Evolutionary conservation across 192 early-diverging fungal species (phyloP).

Genomic region (Entomortierella parvispora): DNA sequence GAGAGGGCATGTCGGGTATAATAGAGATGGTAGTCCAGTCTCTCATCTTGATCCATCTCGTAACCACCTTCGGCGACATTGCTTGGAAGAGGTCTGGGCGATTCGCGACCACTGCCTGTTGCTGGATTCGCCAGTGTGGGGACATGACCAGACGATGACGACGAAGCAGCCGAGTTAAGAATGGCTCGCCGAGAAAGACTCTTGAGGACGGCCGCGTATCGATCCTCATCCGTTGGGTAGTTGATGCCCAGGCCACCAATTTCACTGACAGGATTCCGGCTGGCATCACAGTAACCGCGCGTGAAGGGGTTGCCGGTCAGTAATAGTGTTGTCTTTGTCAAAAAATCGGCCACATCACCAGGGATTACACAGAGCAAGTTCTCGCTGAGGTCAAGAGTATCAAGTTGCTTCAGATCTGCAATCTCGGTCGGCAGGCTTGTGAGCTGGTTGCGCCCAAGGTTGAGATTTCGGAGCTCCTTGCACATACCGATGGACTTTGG

Average conservation of each 20-base stretch:
- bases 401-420: slow-evolving; percentile 53
- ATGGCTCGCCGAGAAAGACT: slow-evolving; percentile 45
- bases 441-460: slow-evolving; percentile 60
- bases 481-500: slow-evolving; percentile 61
- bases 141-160: slow-evolving; percentile 20
- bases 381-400: slow-evolving; percentile 63
- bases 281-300: slow-evolving; percentile 45
- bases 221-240: slow-evolving; percentile 33
- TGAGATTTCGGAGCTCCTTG: slow-evolving; percentile 55
- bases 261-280: slow-evolving; percentile 32
- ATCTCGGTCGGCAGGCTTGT: slow-evolving; percentile 55
- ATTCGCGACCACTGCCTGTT: slow-evolving; percentile 12
- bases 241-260: slow-evolving; percentile 43
- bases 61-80: slow-evolving; percentile 6
- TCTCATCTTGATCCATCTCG: slow-evolving; percentile 54
- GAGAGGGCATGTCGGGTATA: slow-evolving; percentile 51
- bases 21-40: slow-evolving; percentile 49
- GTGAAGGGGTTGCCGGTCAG: slow-evolving; percentile 66
- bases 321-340: slow-evolving; percentile 56
- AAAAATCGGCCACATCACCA: slow-evolving; percentile 55
- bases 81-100: slow-evolving; percentile 7
- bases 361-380: slow-evolving; percentile 61
- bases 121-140: slow-evolving; percentile 7
- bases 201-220: slow-evolving; percentile 43
- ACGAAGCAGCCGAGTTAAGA: slow-evolving; percentile 36